A percentile compares a stretch with the other conserved stretches of the same genome.
Evolutionary conservation across 208 protist species (phyloP).

Genomic region (Wallacemonas sp.): DNA sequence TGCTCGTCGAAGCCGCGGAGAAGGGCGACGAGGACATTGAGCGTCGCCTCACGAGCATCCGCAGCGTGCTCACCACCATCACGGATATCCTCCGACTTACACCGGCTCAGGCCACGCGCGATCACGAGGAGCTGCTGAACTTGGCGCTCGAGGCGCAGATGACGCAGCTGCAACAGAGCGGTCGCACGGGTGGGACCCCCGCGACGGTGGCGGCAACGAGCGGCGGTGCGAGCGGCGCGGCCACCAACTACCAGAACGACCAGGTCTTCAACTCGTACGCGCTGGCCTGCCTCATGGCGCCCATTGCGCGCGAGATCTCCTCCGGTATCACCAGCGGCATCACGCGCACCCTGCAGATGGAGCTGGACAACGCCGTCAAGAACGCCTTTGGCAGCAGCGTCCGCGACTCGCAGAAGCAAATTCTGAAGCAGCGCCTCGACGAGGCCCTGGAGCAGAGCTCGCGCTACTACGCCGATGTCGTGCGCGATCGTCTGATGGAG

Average conservation of each 20-base stretch:
- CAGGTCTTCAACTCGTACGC: conserved; percentile 74
- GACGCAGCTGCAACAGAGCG: conserved; percentile 75
- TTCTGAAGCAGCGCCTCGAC: conserved; percentile 69
- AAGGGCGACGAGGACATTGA: conserved; percentile 70
- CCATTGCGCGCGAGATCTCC: conserved; percentile 65
- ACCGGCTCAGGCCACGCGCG: conserved; percentile 63
- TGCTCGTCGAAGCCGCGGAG: conserved; percentile 61
- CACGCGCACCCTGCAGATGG: conserved; percentile 50
- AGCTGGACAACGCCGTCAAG: conserved; percentile 72
- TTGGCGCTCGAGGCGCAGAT: conserved; percentile 90
- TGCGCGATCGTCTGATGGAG: conserved; percentile 48
- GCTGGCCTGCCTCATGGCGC: conserved; percentile 48
- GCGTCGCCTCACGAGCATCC: conserved; percentile 46
- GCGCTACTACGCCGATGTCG: conserved; percentile 49
- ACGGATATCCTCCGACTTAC: conserved; percentile 71
- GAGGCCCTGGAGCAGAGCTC: conserved; percentile 67
- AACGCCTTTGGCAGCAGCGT: conserved; percentile 50
- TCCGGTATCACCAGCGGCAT: conserved; percentile 69
- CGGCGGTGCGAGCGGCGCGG: conserved; percentile 12
- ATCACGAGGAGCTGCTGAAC: conserved; percentile 78
- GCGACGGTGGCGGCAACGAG: neutral
- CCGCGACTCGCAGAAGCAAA: conserved; percentile 54
- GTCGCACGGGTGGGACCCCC: neutral
- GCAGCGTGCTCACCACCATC: conserved; percentile 73
- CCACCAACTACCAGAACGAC: conserved; percentile 4